These are phyloP conservation scores for Isatis lusitanica DNA, from an alignment of 441 rosid species.

Conservation along the genomic window DNA sequence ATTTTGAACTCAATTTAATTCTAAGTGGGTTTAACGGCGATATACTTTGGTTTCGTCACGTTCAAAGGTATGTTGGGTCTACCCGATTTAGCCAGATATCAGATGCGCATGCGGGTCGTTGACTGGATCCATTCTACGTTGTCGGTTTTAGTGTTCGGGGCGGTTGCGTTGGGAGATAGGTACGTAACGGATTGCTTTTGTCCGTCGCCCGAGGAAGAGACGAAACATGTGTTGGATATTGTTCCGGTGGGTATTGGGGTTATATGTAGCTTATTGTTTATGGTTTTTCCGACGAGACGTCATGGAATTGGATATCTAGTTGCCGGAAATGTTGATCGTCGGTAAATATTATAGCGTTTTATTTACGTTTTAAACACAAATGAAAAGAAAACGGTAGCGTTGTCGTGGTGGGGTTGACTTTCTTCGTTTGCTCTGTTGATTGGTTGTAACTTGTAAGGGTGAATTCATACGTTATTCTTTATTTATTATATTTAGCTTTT, in stretches of 20 bases:
- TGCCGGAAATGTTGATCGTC: constrained; percentile 36
- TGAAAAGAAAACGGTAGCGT: neutral
- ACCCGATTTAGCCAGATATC: constrained; percentile 53
- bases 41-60: constrained; percentile 58
- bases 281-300: constrained; percentile 58
- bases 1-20: too few species aligned
- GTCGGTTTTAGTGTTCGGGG: constrained; percentile 58
- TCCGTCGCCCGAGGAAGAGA: constrained; percentile 45
- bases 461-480: neutral
- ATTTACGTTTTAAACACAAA: neutral
- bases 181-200: constrained; percentile 49
- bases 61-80: constrained; percentile 44
- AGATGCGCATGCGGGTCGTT: constrained; percentile 40
- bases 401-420: constrained; percentile 20
- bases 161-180: constrained; percentile 59
- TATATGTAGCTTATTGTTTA: constrained; percentile 51
- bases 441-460: neutral
- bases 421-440: neutral
- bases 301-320: constrained; percentile 64
- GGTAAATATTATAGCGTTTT: neutral
- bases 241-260: constrained; percentile 60
- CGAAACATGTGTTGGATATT: constrained; percentile 50
- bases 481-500: neutral
- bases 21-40: too few species aligned
- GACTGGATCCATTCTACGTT: constrained; percentile 53